Percentiles rank a stretch among this genome's conserved stretches.
These are phyloP conservation scores for Alternaria rosae DNA, from an alignment of 2,329 filamentous ascomycete genomes.

Conservation along the genomic window DNA sequence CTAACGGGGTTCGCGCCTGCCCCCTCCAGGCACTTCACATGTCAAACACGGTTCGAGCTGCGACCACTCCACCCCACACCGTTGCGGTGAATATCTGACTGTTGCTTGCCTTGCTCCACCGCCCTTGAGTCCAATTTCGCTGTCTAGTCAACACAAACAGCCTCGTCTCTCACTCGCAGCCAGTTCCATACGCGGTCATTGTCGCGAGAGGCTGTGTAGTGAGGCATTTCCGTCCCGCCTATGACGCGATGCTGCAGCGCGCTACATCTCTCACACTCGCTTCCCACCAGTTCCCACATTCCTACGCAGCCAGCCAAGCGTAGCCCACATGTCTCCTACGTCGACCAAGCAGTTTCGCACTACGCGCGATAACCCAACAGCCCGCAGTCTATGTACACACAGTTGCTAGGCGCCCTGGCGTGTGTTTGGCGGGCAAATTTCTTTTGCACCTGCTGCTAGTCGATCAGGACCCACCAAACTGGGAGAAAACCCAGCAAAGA, in stretches of 20 bases:
- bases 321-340: neutral
- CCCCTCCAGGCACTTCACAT: constrained; percentile 16
- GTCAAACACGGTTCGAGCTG: constrained; percentile 10
- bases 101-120: neutral
- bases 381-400: neutral
- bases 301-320: neutral
- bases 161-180: constrained; percentile 17
- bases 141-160: neutral
- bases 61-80: neutral
- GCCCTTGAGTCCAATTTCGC: constrained; percentile 2
- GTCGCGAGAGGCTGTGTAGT: constrained; percentile 16
- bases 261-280: constrained; percentile 11
- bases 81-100: neutral
- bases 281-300: neutral
- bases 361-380: neutral
- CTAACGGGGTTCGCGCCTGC: neutral
- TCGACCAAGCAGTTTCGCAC: neutral
- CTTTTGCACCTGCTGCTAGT: neutral
- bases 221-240: constrained; percentile 11
- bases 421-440: neutral
- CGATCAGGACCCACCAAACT: neutral
- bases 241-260: constrained; percentile 31
- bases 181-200: constrained; percentile 10
- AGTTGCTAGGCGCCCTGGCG: neutral
- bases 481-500: neutral